phyloP scores from a whole-genome alignment of 139 green algal species.

The Picochlorum costavermella region DNA sequence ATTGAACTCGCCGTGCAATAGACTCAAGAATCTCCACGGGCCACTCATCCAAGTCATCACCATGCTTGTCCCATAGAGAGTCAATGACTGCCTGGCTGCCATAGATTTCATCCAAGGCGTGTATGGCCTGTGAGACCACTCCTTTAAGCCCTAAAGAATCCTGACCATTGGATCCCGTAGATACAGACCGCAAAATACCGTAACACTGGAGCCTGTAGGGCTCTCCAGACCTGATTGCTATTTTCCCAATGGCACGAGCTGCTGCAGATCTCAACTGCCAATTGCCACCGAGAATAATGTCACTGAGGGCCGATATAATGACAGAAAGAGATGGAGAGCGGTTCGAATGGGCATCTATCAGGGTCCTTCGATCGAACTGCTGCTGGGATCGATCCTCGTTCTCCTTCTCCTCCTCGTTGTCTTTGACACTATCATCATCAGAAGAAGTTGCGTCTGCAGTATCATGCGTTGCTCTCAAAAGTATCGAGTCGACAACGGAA shows the following conservation, averaged over 20 bases:
- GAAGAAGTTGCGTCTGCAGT: neutral
- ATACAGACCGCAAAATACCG: slow-evolving; percentile 37
- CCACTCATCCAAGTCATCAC: slow-evolving; percentile 36
- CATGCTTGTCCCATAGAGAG: slow-evolving; percentile 39
- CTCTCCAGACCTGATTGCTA: slow-evolving; percentile 68
- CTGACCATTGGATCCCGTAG: neutral
- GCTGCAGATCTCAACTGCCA: slow-evolving; percentile 38
- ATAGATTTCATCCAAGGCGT: slow-evolving; percentile 63
- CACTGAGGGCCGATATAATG: slow-evolving; percentile 36
- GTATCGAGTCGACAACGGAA: neutral
- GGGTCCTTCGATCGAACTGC: neutral
- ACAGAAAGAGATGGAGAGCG: slow-evolving; percentile 35
- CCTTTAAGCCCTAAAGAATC: slow-evolving; percentile 27
- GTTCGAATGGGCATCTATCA: slow-evolving; percentile 22
- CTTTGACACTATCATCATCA: neutral
- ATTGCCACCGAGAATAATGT: slow-evolving; percentile 22
- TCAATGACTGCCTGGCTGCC: slow-evolving; percentile 51
- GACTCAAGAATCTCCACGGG: slow-evolving; percentile 43
- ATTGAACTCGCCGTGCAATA: slow-evolving; percentile 35
- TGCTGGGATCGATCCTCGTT: neutral
- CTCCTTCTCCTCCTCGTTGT: neutral
- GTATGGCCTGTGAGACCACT: slow-evolving; percentile 6
- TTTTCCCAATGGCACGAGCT: slow-evolving; percentile 41
- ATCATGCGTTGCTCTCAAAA: neutral
- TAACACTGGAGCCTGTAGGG: slow-evolving; percentile 79